Base-by-base conservation (phyloP, 441 rosid species). In the Codiaeum variegatum region DNA sequence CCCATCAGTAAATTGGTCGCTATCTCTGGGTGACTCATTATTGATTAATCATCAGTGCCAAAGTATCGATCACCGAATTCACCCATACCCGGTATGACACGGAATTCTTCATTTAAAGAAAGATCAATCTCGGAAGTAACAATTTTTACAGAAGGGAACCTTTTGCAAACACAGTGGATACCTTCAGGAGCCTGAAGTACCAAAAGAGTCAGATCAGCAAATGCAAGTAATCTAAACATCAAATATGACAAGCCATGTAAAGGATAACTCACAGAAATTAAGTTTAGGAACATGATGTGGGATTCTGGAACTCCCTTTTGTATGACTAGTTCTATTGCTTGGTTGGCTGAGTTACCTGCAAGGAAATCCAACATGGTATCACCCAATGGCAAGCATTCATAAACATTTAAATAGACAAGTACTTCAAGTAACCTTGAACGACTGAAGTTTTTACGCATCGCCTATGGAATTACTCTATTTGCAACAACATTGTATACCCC, bases 31-130 rank as follows among this genome's bases (percentile, higher is more conserved):
- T 44, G n/a, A 55, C 24, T 59, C n/a, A 59, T 24, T 55, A n/a
- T 31, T 31, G 19, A 59, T 84, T 80, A 91, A 76, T 92, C 98
- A 75, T 92, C 98, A 4, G 99, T 94, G 44, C 98, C 97, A 34
- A 94, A 94, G 88, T 94, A 94, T 16, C 94, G 96, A 77, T 94
- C 99, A 0, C 99, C 99, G 70, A 91, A 94, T 88, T 94, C 98
- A 16, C 97, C 99, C 85, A 94, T 73, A 21, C 99, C 99, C 1
- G 99, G 99, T 78, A 94, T 86, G 32, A 94, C 99, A 3, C 96
- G 93, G 77, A 82, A 94, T 73, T 94, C 99, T 76, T 92, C 82
- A 71, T 94, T 92, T 77, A 92, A 78, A 19, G 93, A 77, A 72
- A 68, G 90, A 65, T 94, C 98, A 56, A 92, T 94, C 77, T 94